Conservation (phyloP, 148 eudicot genomes). For the Silene conica region DNA sequence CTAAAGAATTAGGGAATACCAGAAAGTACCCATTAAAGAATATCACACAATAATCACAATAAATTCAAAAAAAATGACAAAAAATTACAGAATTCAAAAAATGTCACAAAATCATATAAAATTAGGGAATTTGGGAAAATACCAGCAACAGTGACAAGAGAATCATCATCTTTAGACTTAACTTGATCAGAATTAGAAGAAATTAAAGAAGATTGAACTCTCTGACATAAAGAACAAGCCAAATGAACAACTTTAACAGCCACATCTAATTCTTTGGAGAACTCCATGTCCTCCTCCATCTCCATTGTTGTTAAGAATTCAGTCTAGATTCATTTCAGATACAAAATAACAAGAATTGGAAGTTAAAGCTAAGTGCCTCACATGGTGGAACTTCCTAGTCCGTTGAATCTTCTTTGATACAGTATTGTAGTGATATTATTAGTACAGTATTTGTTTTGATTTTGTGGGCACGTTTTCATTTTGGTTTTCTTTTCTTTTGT, state of each 20-base stretch:
- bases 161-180: constrained; percentile 72
- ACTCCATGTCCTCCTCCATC: constrained; percentile 23
- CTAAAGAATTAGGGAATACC: too few species aligned
- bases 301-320: constrained; percentile 27
- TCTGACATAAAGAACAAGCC: constrained; percentile 68
- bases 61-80: background rate
- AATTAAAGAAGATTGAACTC: constrained; percentile 54
- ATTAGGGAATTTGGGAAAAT: background rate
- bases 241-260: constrained; percentile 80
- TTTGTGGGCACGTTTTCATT: too few species aligned
- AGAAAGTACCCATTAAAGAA: background rate
- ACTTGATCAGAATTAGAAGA: constrained; percentile 43
- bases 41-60: background rate
- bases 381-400: constrained; percentile 19
- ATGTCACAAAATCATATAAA: background rate
- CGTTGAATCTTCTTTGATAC: constrained; percentile 6
- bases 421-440: too few species aligned
- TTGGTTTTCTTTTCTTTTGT: too few species aligned
- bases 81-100: background rate
- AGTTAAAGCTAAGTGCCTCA: background rate
- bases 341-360: too few species aligned
- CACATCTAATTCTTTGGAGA: constrained; percentile 47
- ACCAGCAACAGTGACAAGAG: constrained; percentile 91
- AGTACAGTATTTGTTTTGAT: background rate
- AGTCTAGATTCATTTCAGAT: constrained; percentile 21